Evolutionary conservation across 2,329 filamentous ascomycete species (phyloP), one percentile per base, ranked within the genome.

Genomic region (Arthrobotrys sphaeroides): DNA sequence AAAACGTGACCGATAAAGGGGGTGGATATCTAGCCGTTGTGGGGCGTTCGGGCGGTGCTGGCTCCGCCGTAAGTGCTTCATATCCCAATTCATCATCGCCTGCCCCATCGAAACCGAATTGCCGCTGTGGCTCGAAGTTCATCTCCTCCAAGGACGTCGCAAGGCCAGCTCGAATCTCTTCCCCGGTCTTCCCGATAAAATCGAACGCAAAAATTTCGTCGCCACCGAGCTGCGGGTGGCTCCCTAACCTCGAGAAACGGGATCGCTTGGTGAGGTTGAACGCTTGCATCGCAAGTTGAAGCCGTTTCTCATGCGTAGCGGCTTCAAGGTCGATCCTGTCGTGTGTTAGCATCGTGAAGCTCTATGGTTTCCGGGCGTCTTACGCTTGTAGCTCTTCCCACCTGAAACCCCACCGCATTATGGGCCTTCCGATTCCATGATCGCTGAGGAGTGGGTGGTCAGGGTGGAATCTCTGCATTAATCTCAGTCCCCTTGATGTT

Each of bases 401-500:
- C 24, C 77, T 78, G 57, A 80, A 80, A 31, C 78, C 79, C 80
- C 78, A 80, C 42, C 79, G 72, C 42, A 80, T 61, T 10, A 38
- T 76, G 2, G 73, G 77, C n/a, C 61, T 47, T 18, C 79, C 77
- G 0, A 79, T 77, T 5, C 74, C 69, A 59, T 77, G 61, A 51
- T 64, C 83, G 81, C 36, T 83, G 78, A 77, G 83, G 22, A 80
- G 83, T 18, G 90, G 88, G 80, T 96, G 91, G 1, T 89, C 84
- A 3, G 91, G 87, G 80, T 95, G 91, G 78, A 90, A 88, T 20
- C 85, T 84, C 78, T 89, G 87, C 53, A 96, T 84, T 64, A 95
- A 89, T 5, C 91, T 88, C 53, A 96, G 82, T 80, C 91, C 94
- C 79, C 87, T 88, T 2, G 92, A 93, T 2, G 90, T 91, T 80